Percentiles rank a stretch among this genome's conserved stretches.
Conservation (phyloP, 345 rosid genomes). For the Melaleuca quinquenervia region DNA sequence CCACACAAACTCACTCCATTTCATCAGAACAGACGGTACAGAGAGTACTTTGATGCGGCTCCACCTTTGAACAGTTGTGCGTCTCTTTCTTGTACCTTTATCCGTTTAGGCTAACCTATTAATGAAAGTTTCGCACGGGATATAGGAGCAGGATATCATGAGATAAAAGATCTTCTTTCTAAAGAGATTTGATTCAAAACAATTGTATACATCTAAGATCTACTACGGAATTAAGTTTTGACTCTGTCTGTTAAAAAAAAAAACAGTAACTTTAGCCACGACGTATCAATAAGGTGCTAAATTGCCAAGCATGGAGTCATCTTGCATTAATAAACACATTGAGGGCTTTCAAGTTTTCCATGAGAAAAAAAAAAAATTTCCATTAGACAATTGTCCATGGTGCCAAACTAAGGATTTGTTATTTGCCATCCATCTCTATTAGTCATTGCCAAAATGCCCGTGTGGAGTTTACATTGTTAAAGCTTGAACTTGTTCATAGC, state of each 20-base stretch:
- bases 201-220: neutral
- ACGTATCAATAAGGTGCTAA: neutral
- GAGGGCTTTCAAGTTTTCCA: neutral
- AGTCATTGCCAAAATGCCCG: neutral
- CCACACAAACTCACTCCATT: neutral
- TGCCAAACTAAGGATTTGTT: neutral
- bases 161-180: neutral
- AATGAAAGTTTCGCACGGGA: neutral
- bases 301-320: neutral
- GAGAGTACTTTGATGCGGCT: neutral
- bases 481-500: neutral
- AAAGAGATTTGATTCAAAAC: neutral
- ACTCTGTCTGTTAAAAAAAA: too few species aligned
- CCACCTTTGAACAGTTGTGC: neutral
- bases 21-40: neutral
- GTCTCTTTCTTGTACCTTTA: neutral
- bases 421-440: neutral
- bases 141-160: neutral
- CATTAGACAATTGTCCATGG: neutral
- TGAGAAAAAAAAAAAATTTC: too few species aligned
- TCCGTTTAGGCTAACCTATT: neutral
- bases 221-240: neutral
- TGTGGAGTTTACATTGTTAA: neutral
- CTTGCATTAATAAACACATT: neutral
- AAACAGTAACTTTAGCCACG: neutral